Base-by-base conservation (phyloP, 2,329 filamentous ascomycete species). In the Talaromyces sp. region DNA sequence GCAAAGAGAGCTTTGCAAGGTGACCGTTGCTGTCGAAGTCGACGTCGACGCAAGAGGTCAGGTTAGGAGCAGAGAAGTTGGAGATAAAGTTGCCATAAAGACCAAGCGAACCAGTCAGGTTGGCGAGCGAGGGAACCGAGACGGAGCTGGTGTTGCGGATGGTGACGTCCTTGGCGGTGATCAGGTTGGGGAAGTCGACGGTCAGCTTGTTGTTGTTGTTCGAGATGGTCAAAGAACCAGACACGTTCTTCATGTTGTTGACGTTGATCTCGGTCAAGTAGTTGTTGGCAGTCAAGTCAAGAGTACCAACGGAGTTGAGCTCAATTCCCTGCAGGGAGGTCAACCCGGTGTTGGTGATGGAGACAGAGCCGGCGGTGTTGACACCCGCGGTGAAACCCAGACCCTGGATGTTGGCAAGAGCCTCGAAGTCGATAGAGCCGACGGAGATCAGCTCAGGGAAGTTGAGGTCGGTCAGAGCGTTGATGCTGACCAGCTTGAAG, bases 271-370 rank as follows among this genome's bases (percentile, higher is more conserved):
- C 82, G 73, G 84, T 85, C 69, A 99, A 84, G 73, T 89, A 88
- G 64, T 80, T 81, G 86, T 98, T 98, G 88, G 96, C 96, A 84
- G 91, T 89, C 78, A 99, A 89, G 75, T 90, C 82, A 74, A 99
- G 85, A 67, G 80, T 82, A 61, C 85, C 83, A 59, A 92, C 88
- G n/a, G 84, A 83, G 65, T 85, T 78, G 66, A 98, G 83, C 74
- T 92, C 89, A 75, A 99, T 90, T 72, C 92, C 92, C 67, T 88
- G 82, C 63, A 99, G 85, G 67, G 84, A 86, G 74, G 81, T 84
- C 69, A 99, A 85, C 77, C 88, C 87, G 57, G 95, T 99, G 82
- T 99, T 95, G 78, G 87, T 85, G 74, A 99, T 93, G 68, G 80
- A 78, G 68, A 99, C 84, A 65, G 80, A 84, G 66, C 79, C 80